phyloP scores from a whole-genome alignment of 2,329 filamentous ascomycete genomes.

The Penicillium sp. region DNA sequence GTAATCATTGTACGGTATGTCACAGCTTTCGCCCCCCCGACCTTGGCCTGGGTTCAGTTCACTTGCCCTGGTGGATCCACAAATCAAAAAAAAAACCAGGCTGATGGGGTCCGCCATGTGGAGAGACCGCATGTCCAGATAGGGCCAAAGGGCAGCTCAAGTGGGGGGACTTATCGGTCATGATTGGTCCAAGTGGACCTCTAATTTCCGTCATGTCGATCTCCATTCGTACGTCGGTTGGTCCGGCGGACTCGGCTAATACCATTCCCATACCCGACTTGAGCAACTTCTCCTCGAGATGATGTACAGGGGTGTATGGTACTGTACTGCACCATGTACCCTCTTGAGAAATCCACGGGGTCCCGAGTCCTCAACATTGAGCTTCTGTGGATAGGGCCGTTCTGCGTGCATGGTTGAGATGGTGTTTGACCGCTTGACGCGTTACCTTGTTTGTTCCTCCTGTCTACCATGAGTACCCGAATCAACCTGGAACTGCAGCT shows the following conservation, averaged over 20 bases:
- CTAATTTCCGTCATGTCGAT: constrained; percentile 22
- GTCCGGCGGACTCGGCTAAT: neutral
- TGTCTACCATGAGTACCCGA: no score
- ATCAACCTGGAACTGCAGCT: no score
- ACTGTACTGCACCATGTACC: no score
- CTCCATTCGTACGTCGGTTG: constrained; percentile 2
- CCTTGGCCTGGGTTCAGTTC: neutral
- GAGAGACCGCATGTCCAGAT: constrained; percentile 10
- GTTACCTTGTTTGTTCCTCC: no score
- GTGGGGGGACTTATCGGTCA: accelerated
- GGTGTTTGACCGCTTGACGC: no score
- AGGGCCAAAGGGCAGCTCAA: constrained; percentile 6
- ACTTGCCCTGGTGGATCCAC: neutral
- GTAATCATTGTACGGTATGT: no score
- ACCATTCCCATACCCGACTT: neutral
- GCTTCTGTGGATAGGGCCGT: no score
- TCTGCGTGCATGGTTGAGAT: no score
- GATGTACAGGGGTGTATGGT: no score
- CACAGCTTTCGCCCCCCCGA: no score
- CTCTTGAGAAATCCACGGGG: no score
- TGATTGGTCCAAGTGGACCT: constrained; percentile 6
- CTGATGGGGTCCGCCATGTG: constrained; percentile 12
- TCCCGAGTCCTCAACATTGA: no score
- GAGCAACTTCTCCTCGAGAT: neutral
- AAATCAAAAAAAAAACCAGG: neutral